Conservation (phyloP, 257 asterid genomes). For the Forsythia suspensa region DNA sequence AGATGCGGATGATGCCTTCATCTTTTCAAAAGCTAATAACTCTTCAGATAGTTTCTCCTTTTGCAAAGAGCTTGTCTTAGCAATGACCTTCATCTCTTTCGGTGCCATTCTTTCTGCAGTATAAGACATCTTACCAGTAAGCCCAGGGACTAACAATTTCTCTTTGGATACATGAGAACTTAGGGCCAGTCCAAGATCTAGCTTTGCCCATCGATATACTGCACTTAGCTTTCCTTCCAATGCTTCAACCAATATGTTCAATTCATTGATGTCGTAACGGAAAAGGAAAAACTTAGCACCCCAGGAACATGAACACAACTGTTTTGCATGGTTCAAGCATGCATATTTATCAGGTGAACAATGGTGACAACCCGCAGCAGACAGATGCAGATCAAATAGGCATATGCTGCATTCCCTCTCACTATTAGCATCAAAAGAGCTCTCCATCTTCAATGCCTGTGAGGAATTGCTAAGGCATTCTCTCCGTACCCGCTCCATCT, state of each 20-base stretch:
- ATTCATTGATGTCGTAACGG: conserved; percentile 78
- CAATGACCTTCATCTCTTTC: conserved; percentile 36
- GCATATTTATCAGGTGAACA: conserved; percentile 96
- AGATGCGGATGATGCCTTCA: conserved; percentile 31
- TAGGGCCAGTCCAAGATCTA: conserved; percentile 87
- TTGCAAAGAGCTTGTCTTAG: conserved; percentile 33
- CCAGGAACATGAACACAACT: conserved; percentile 93
- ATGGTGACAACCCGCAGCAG: conserved; percentile 97
- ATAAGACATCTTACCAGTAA: conserved; percentile 37
- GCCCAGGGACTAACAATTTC: conserved; percentile 43
- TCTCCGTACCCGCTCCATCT: conserved; percentile 74
- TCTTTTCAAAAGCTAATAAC: conserved; percentile 50
- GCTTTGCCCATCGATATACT: conserved; percentile 95
- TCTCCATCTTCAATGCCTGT: conserved; percentile 92
- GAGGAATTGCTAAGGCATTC: conserved; percentile 80
- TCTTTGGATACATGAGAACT: conserved; percentile 78
- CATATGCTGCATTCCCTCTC: conserved; percentile 98
- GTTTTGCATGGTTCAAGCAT: conserved; percentile 95
- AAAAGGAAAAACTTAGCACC: conserved; percentile 90
- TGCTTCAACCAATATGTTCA: conserved; percentile 89
- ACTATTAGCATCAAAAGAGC: conserved; percentile 81
- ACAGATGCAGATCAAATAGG: conserved; percentile 89
- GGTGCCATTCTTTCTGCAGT: conserved; percentile 40
- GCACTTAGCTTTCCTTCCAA: conserved; percentile 97
- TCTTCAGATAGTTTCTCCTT: conserved; percentile 49